Evolutionary conservation across 345 rosid species (phyloP).

Genomic region (Dipteronia sinensis): DNA sequence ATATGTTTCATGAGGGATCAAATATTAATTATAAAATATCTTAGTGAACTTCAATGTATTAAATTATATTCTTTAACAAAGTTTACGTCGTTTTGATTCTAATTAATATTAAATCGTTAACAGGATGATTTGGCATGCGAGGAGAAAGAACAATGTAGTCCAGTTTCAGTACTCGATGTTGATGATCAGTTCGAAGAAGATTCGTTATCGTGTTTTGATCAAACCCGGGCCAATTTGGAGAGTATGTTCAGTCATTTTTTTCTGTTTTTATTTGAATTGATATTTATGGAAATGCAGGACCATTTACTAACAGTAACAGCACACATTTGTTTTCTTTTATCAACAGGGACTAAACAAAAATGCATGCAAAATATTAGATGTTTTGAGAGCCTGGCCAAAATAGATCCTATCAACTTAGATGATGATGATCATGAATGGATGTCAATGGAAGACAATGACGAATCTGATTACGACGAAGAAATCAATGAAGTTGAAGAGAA

Average conservation of each 20-base stretch:
- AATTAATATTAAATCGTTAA: slow-evolving; percentile 1
- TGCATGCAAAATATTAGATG: slow-evolving; percentile 38
- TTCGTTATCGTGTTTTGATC: slow-evolving; percentile 26
- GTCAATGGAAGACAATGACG: slow-evolving; percentile 29
- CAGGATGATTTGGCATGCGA: slow-evolving; percentile 46
- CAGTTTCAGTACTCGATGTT: slow-evolving; percentile 52
- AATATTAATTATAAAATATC: too few species aligned
- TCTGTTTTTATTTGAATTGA: slow-evolving; percentile 1
- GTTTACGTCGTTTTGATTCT: slow-evolving; percentile 13
- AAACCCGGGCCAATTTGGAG: slow-evolving; percentile 23
- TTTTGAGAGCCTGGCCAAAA: slow-evolving; percentile 38
- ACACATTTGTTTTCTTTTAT: background rate
- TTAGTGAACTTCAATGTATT: too few species aligned
- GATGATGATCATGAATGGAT: slow-evolving; percentile 28
- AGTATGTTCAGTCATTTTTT: slow-evolving; percentile 37
- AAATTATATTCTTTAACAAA: too few species aligned
- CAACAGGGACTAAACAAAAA: slow-evolving; percentile 41
- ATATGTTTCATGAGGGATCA: too few species aligned
- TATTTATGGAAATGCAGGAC: background rate
- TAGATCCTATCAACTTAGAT: slow-evolving; percentile 34
- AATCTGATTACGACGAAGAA: slow-evolving; percentile 12
- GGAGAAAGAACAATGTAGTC: slow-evolving; percentile 47
- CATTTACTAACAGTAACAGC: background rate
- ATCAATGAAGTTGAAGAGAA: slow-evolving; percentile 37
- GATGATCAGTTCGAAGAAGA: slow-evolving; percentile 46